Base-by-base conservation (phyloP, 768 basidiomycete species). In the Pholiota molesta region DNA sequence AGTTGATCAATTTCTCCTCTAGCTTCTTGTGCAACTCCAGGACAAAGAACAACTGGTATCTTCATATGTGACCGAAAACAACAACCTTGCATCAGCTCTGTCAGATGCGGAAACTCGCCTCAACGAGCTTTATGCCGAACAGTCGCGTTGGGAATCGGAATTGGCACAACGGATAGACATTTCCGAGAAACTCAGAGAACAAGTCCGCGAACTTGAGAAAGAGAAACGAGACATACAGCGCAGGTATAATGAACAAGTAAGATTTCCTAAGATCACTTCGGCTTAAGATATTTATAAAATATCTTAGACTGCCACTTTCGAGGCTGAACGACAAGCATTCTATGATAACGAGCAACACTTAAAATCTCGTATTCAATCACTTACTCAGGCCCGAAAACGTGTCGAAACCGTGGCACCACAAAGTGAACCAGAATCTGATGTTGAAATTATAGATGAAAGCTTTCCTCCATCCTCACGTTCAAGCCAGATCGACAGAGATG, bases 321-420 rank as follows among this genome's bases (percentile, higher is more conserved):
- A 97, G 70, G 91, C 92, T 8, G 95, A 97, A 75, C 89, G 95
- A 35, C 93, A 95, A 72, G 84, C 93, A 16, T 92, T 95, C 74
- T 94, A 94, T 70, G 94, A 96, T 75, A 94, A 93, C 69, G 94
- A 97, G 69, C 91, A 95, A 71, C 94, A 95, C 74, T 87, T 95
- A 65, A 95, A 94, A 75, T 91, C 91, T 49, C 91, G 93, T 62
- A 94, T 96, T 55, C 89, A 91, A 70, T 91, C 90, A 8, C 84
- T 95, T 40, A 79, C 84, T 7, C 86, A 92, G 64, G 81, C 84
- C 47, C 85, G 87, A 62, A 90, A 83, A 71, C 83, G 85, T 55
- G 73, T 75, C 9, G 81, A 84, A 60, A 72, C 74, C 7, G 67
- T 74, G 17, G 67, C 76, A 44, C 65, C 77, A 10, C 79, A 82